Conservation (phyloP, 805 yeast genomes). For the Torulaspora gathmanii region DNA sequence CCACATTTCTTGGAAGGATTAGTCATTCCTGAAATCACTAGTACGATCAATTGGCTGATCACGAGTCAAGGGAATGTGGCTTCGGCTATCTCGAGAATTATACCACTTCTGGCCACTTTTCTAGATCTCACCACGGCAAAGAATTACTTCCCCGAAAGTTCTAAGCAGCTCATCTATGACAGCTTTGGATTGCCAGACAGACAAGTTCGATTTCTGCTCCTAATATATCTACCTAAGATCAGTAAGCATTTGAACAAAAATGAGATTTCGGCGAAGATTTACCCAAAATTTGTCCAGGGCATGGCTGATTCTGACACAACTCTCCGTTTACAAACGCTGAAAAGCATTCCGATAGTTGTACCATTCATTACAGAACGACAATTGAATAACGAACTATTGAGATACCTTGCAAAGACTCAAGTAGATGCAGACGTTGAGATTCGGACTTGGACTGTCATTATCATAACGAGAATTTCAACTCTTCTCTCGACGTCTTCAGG, state of each 20-base stretch:
- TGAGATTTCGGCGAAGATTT: constrained; percentile 66
- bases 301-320: constrained; percentile 77
- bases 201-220: constrained; percentile 65
- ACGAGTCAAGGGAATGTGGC: constrained; percentile 29
- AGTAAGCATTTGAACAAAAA: constrained; percentile 47
- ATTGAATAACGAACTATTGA: constrained; percentile 76
- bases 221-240: constrained; percentile 57
- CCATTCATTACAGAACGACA: constrained; percentile 70
- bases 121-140: constrained; percentile 38
- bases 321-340: constrained; percentile 77
- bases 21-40: constrained; percentile 62
- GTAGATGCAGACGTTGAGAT: constrained; percentile 31
- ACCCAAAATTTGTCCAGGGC: constrained; percentile 68
- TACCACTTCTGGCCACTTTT: constrained; percentile 31
- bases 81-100: constrained; percentile 29
- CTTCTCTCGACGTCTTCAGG: constrained; percentile 27
- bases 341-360: constrained; percentile 48
- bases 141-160: constrained; percentile 31
- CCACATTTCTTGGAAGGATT: constrained; percentile 56
- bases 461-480: constrained; percentile 25
- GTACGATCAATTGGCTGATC: constrained; percentile 17
- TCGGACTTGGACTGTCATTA: constrained; percentile 32
- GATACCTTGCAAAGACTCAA: constrained; percentile 61
- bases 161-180: constrained; percentile 57
- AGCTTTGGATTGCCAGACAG: constrained; percentile 69